phyloP scores from a whole-genome alignment of 2,329 filamentous ascomycete species.

The Rosellinia necatrix region DNA sequence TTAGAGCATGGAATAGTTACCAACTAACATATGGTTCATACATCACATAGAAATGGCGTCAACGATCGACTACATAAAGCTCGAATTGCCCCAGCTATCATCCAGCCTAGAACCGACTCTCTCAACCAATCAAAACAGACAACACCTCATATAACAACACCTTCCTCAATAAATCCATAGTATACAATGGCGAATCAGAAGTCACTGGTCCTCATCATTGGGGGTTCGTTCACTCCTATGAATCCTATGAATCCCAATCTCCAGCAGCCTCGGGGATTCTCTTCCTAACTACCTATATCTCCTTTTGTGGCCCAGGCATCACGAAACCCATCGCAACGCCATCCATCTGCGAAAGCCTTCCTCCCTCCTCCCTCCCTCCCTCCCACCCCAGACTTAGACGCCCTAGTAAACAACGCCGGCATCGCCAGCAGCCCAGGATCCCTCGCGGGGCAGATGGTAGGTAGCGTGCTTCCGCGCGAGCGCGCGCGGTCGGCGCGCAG shows the following conservation, averaged over 20 bases:
- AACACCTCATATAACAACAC: neutral
- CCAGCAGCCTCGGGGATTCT: too few relatives aligned
- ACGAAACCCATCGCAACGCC: too few relatives aligned
- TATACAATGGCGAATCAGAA: slow-evolving; percentile 2
- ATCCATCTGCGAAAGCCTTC: neutral
- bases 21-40: too few relatives aligned
- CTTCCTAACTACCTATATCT: too few relatives aligned
- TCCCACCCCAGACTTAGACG: neutral
- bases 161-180: neutral
- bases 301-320: too few relatives aligned
- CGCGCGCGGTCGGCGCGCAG: slow-evolving; percentile 13
- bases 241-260: too few relatives aligned
- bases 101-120: neutral
- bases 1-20: too few relatives aligned
- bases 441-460: slow-evolving; percentile 12
- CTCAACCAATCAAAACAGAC: neutral
- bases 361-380: neutral
- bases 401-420: slow-evolving; percentile 15
- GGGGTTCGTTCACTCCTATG: neutral
- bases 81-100: too few relatives aligned
- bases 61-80: too few relatives aligned
- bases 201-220: neutral
- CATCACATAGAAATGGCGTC: too few relatives aligned
- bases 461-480: slow-evolving; percentile 8
- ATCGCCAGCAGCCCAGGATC: slow-evolving; percentile 5